These are phyloP conservation scores for Neostapfia colusana DNA, from an alignment of 176 grass and related monocot genomes.

Conservation along the genomic window DNA sequence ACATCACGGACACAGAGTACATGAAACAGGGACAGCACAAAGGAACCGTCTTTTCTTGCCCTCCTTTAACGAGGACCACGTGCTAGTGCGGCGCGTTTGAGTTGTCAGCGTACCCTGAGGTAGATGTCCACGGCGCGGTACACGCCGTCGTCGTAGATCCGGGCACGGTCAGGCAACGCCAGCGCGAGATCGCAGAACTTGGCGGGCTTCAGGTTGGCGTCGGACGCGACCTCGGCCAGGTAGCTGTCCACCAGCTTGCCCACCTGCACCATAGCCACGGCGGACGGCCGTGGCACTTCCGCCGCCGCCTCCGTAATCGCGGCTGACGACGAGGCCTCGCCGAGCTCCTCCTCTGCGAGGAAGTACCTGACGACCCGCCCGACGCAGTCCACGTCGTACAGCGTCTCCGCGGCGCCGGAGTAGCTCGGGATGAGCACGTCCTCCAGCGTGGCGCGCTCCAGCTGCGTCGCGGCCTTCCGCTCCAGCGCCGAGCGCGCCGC, in stretches of 20 bases:
- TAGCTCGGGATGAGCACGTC: conserved; percentile 86
- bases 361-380: conserved; percentile 68
- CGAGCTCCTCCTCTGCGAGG: conserved; percentile 38
- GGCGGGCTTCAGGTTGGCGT: conserved; percentile 63
- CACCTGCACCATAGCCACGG: conserved; percentile 50
- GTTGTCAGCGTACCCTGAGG: conserved; percentile 53
- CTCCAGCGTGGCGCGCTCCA: conserved; percentile 69
- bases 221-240: conserved; percentile 82
- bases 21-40: not conserved
- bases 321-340: conserved; percentile 6
- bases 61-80: not conserved
- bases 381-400: conserved; percentile 88
- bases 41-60: not conserved
- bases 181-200: conserved; percentile 79
- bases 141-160: conserved; percentile 78
- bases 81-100: not conserved
- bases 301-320: conserved; percentile 21
- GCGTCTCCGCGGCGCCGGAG: conserved; percentile 65
- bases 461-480: conserved; percentile 64
- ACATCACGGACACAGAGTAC: not conserved
- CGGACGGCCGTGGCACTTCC: conserved; percentile 26
- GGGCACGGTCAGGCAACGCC: conserved; percentile 65
- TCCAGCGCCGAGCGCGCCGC: conserved; percentile 52
- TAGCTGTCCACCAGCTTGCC: conserved; percentile 88
- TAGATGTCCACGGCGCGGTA: conserved; percentile 90